phyloP scores from a whole-genome alignment of 116 monocot species.

The Thalassia testudinum region DNA sequence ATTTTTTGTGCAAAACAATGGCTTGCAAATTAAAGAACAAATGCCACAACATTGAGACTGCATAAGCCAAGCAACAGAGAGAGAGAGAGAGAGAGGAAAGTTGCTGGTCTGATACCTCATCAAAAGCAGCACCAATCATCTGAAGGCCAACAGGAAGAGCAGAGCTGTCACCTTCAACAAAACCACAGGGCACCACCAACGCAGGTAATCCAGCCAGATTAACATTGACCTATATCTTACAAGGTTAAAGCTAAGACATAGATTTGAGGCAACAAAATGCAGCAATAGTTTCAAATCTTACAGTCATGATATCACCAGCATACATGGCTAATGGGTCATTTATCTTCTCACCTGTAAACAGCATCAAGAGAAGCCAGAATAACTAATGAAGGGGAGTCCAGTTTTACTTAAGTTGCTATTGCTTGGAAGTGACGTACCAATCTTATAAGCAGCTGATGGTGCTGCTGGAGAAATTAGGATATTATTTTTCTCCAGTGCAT shows the following conservation, averaged over 20 bases:
- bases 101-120: slow-evolving; percentile 51
- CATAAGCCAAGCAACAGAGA: too few relatives aligned
- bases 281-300: slow-evolving; percentile 16
- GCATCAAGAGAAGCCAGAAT: too few relatives aligned
- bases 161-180: slow-evolving; percentile 59
- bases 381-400: too few relatives aligned
- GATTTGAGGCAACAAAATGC: not conserved
- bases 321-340: slow-evolving; percentile 97
- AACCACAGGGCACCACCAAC: slow-evolving; percentile 86
- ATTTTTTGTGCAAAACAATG: too few relatives aligned
- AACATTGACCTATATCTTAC: slow-evolving; percentile 65
- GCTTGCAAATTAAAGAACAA: too few relatives aligned
- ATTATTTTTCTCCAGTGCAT: slow-evolving; percentile 59
- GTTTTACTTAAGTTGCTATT: too few relatives aligned
- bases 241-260: not conserved
- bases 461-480: slow-evolving; percentile 96
- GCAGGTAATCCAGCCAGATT: slow-evolving; percentile 97
- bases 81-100: too few relatives aligned
- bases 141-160: slow-evolving; percentile 92
- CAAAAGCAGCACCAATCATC: slow-evolving; percentile 79
- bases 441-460: slow-evolving; percentile 88
- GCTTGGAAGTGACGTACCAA: slow-evolving; percentile 26
- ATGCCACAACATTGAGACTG: too few relatives aligned
- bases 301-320: slow-evolving; percentile 96
- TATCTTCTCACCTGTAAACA: slow-evolving; percentile 76